Conservation (phyloP, 441 rosid species). For the Gossypium schwendimanii region DNA sequence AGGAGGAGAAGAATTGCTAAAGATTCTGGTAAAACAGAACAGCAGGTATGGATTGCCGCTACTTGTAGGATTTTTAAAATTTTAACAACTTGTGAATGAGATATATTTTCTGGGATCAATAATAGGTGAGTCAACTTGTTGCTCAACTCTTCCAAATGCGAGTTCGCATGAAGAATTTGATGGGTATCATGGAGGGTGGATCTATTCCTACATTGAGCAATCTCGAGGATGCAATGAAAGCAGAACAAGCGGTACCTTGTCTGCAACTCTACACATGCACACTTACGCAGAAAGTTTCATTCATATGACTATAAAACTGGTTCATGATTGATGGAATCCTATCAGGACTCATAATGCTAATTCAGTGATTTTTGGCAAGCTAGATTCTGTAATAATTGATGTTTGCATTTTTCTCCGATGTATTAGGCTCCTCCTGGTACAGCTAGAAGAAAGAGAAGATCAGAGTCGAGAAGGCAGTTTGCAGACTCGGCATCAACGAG, state of each 20-base stretch:
- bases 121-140: conserved; percentile 86
- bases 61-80: background rate
- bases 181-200: conserved; percentile 94
- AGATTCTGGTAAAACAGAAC: conserved; percentile 85
- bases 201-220: conserved; percentile 78
- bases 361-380: background rate
- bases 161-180: conserved; percentile 86
- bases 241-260: conserved; percentile 62
- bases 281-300: background rate
- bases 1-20: conserved; percentile 82
- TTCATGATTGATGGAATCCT: background rate
- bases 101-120: conserved; percentile 17
- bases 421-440: conserved; percentile 81
- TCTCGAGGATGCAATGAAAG: conserved; percentile 78
- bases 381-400: background rate
- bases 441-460: conserved; percentile 71
- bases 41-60: conserved; percentile 43
- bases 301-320: background rate
- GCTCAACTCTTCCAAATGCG: conserved; percentile 98
- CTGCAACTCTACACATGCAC: conserved; percentile 3
- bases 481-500: conserved; percentile 46
- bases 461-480: conserved; percentile 56
- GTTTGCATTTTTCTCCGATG: background rate
- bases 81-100: conserved; percentile 2
- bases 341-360: background rate